A percentile compares a stretch with the other conserved stretches of the same genome.
Conservation (phyloP, 2,329 filamentous ascomycete genomes). For the Cytospora piceicola region DNA sequence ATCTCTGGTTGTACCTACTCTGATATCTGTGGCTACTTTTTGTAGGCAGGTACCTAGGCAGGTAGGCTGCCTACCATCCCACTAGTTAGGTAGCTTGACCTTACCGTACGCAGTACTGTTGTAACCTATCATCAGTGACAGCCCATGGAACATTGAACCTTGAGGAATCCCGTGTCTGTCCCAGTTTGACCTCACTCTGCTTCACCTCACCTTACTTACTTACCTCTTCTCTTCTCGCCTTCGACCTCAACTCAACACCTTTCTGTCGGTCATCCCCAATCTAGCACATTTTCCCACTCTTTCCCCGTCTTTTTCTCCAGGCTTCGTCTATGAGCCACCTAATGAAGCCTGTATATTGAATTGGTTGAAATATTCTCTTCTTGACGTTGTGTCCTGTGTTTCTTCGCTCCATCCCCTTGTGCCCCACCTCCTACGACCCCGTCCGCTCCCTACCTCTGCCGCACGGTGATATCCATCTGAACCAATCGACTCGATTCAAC, state of each 20-base stretch:
- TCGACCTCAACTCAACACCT: slow-evolving; percentile 13
- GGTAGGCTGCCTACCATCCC: not conserved
- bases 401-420: slow-evolving; percentile 21
- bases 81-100: not conserved
- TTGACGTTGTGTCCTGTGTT: slow-evolving; percentile 14
- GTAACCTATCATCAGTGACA: not conserved
- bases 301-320: slow-evolving; percentile 33
- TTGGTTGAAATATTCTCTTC: slow-evolving; percentile 27
- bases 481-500: slow-evolving; percentile 2
- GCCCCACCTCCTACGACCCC: slow-evolving; percentile 11
- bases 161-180: slow-evolving; percentile 8
- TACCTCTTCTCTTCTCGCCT: not conserved
- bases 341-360: slow-evolving; percentile 41
- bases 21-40: not conserved
- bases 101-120: not conserved
- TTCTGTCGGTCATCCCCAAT: slow-evolving; percentile 20
- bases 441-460: slow-evolving; percentile 14
- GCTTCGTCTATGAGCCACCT: slow-evolving; percentile 32
- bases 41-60: no score
- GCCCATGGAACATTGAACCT: no score
- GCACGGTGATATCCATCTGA: slow-evolving; percentile 5
- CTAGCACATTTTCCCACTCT: slow-evolving; percentile 17
- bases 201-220: slow-evolving; percentile 10
- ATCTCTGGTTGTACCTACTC: not conserved
- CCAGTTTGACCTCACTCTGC: not conserved